These are phyloP conservation scores for Taxillus chinensis DNA, from an alignment of 164 flowering plant genomes.

Conservation along the genomic window DNA sequence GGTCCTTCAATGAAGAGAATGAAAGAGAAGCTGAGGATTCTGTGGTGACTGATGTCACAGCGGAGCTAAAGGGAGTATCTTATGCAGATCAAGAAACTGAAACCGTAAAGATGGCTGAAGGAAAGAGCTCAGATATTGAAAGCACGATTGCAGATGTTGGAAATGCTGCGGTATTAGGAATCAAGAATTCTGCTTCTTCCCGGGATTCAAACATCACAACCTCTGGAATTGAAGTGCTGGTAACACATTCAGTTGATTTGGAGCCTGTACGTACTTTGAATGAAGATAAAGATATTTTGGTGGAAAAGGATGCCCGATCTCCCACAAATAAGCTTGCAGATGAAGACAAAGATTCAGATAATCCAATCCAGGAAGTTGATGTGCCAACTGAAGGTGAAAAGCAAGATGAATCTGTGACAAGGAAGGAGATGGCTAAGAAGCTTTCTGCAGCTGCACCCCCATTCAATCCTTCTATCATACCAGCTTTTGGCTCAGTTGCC, in stretches of 20 bases:
- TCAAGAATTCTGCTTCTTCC: constrained; percentile 15
- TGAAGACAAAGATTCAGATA: constrained; percentile 14
- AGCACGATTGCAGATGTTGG: constrained; percentile 6
- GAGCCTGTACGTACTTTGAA: constrained; percentile 17
- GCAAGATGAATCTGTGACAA: constrained; percentile 35
- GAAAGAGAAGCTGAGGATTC: neutral
- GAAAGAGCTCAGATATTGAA: neutral
- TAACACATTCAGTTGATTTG: constrained; percentile 15
- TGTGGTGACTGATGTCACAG: constrained; percentile 6
- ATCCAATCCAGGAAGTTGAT: constrained; percentile 14
- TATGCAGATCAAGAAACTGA: constrained; percentile 5
- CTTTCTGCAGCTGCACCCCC: constrained; percentile 90
- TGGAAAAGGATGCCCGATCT: constrained; percentile 16
- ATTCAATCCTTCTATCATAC: constrained; percentile 56
- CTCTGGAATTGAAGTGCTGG: constrained; percentile 14
- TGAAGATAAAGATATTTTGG: constrained; percentile 10
- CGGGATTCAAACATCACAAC: constrained; percentile 12
- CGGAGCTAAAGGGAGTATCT: constrained; percentile 9
- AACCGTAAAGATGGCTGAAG: neutral
- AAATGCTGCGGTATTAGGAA: constrained; percentile 9
- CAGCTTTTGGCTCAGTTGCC: constrained; percentile 53
- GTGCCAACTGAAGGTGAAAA: constrained; percentile 28
- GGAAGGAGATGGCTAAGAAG: constrained; percentile 55
- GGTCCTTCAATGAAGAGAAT: neutral
- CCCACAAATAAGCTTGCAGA: constrained; percentile 8